Conservation (phyloP, 805 yeast genomes). For the Pichia ethanolica region DNA sequence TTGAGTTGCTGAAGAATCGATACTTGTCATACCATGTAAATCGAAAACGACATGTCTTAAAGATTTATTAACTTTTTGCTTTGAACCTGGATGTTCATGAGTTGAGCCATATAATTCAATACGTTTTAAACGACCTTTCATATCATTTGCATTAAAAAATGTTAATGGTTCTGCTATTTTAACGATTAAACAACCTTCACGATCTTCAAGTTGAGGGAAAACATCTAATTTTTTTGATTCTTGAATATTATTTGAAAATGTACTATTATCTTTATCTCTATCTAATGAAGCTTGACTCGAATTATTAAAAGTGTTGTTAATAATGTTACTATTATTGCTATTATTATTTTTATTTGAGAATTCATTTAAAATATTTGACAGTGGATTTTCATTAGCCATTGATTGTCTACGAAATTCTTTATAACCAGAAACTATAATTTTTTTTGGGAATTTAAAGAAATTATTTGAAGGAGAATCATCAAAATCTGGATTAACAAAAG, state of each 20-base stretch:
- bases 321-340: neutral
- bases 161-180: constrained; percentile 84
- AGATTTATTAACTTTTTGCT: constrained; percentile 28
- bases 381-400: neutral
- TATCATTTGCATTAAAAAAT: constrained; percentile 76
- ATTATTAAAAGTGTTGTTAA: neutral
- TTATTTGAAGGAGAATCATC: constrained; percentile 17
- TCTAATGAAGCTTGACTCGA: neutral
- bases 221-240: neutral
- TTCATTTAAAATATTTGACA: neutral
- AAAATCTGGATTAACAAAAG: constrained; percentile 66
- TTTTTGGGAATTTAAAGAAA: constrained; percentile 11
- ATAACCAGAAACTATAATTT: constrained; percentile 21
- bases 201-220: constrained; percentile 31
- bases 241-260: neutral
- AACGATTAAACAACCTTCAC: constrained; percentile 70
- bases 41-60: constrained; percentile 62
- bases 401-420: constrained; percentile 20
- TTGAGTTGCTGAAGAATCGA: constrained; percentile 78
- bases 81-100: constrained; percentile 60
- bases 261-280: neutral
- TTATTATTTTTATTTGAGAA: neutral
- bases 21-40: constrained; percentile 69
- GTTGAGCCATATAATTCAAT: constrained; percentile 73
- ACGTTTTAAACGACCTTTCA: constrained; percentile 57